A percentile compares a stretch with the other conserved stretches of the same genome.
Conservation (phyloP, 139 green algal species). For the Chlamydomonas asymmetrica region DNA sequence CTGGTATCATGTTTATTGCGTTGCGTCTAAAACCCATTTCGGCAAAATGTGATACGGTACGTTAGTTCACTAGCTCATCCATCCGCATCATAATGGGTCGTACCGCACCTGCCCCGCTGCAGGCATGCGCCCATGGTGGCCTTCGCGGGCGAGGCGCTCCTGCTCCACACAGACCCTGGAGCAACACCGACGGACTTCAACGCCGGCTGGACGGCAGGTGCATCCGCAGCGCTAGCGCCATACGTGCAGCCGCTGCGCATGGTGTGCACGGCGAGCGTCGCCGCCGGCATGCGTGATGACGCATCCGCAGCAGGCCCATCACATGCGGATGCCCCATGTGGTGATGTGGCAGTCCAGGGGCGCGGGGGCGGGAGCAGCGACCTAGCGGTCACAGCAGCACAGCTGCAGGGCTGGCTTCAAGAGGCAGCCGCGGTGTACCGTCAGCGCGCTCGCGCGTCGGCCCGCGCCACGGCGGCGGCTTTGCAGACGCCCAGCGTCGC, state of each 20-base stretch:
- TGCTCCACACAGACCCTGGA: conserved; percentile 47
- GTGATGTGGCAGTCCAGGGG: background rate
- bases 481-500: too few species aligned
- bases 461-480: too few species aligned
- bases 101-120: background rate
- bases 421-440: background rate
- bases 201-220: conserved; percentile 39
- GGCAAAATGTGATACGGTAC: background rate
- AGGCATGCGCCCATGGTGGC: conserved; percentile 31
- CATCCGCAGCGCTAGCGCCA: conserved; percentile 23
- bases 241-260: conserved; percentile 47
- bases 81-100: background rate
- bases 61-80: background rate
- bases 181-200: conserved; percentile 19
- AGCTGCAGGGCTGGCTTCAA: background rate
- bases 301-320: background rate
- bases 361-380: background rate
- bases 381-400: background rate
- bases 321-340: too few species aligned
- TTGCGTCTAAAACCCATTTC: background rate
- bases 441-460: background rate
- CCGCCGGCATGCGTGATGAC: background rate
- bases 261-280: conserved; percentile 7
- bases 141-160: conserved; percentile 44
- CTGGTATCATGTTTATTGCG: background rate